Percentiles rank a stretch among this genome's conserved stretches.
Evolutionary conservation across 2,329 filamentous ascomycete species (phyloP).

Genomic region (Epichloe brachyelytri): DNA sequence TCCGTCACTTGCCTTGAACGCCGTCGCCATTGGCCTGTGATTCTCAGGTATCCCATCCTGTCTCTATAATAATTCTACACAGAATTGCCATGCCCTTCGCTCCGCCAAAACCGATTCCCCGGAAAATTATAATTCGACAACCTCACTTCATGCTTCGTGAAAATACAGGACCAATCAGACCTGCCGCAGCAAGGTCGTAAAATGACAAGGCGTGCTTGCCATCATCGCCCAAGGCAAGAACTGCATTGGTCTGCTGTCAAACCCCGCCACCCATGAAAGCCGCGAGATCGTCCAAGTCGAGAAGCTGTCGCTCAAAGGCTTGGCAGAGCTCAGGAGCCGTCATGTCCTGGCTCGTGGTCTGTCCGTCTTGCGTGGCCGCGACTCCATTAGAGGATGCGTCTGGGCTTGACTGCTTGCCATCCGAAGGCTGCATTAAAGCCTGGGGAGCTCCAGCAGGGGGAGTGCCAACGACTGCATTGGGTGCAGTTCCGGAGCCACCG

Average conservation of each 20-base stretch:
- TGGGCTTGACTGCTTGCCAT: conserved; percentile 25
- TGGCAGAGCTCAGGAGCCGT: conserved; percentile 44
- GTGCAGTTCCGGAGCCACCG: conserved; percentile 36
- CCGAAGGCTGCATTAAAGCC: conserved; percentile 13
- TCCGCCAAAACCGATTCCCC: neutral
- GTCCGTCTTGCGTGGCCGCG: conserved; percentile 18
- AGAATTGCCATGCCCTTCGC: neutral
- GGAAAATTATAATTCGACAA: neutral
- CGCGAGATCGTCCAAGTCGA: conserved; percentile 47
- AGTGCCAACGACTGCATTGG: conserved; percentile 31
- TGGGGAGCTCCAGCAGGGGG: conserved; percentile 18
- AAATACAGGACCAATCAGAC: neutral
- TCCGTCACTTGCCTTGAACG: conserved; percentile 2
- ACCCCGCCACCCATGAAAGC: conserved; percentile 52
- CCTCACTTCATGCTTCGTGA: neutral
- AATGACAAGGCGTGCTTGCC: too few relatives aligned
- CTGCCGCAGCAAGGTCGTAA: too few relatives aligned
- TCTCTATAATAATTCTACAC: conserved; percentile 3
- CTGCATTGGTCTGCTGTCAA: conserved; percentile 14
- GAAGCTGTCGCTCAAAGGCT: conserved; percentile 46
- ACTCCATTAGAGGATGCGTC: conserved; percentile 20
- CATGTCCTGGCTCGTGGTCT: conserved; percentile 36
- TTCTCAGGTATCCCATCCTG: conserved; percentile 2
- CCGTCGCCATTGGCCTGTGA: neutral
- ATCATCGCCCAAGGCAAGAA: too few relatives aligned